Conservation (phyloP, 148 eudicot genomes). For the Heliamphora exappendiculata region DNA sequence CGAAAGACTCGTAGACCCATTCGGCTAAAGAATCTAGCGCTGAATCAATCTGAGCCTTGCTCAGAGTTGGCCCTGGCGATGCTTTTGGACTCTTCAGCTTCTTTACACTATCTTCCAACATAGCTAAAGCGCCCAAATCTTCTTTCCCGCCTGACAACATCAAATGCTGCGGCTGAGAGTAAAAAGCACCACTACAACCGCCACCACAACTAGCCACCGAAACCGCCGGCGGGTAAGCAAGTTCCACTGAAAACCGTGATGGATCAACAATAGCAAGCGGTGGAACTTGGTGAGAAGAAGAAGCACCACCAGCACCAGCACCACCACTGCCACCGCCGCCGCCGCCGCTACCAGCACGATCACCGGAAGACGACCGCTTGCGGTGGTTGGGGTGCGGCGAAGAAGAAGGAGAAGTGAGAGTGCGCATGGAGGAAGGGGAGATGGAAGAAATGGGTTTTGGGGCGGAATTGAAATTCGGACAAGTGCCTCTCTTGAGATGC, state of each 20-base stretch:
- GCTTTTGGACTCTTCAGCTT: constrained; percentile 74
- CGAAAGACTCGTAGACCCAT: constrained; percentile 86
- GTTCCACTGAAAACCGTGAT: constrained; percentile 38
- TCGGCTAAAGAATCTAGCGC: constrained; percentile 61
- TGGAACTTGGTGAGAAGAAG: constrained; percentile 25
- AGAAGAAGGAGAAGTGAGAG: constrained; percentile 13
- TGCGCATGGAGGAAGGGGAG: constrained; percentile 19
- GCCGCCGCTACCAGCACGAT: constrained; percentile 13
- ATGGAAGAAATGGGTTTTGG: constrained; percentile 37
- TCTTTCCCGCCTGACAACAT: constrained; percentile 67
- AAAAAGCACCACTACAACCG: constrained; percentile 8
- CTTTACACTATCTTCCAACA: constrained; percentile 88
- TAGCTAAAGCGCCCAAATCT: constrained; percentile 62
- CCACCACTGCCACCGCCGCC: constrained; percentile 4
- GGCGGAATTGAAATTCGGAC: constrained; percentile 54
- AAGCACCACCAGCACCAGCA: not conserved
- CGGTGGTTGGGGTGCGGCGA: constrained; percentile 33
- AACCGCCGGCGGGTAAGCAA: constrained; percentile 34
- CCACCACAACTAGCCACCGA: constrained; percentile 19
- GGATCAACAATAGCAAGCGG: constrained; percentile 63
- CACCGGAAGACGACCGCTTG: constrained; percentile 48
- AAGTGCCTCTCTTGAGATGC: constrained; percentile 86
- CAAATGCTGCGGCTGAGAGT: constrained; percentile 30
- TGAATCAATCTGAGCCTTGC: constrained; percentile 54
- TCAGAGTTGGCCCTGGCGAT: constrained; percentile 53